These are phyloP conservation scores for Geoglossum cookeanum DNA, from an alignment of 2,329 filamentous ascomycete species.

Conservation along the genomic window DNA sequence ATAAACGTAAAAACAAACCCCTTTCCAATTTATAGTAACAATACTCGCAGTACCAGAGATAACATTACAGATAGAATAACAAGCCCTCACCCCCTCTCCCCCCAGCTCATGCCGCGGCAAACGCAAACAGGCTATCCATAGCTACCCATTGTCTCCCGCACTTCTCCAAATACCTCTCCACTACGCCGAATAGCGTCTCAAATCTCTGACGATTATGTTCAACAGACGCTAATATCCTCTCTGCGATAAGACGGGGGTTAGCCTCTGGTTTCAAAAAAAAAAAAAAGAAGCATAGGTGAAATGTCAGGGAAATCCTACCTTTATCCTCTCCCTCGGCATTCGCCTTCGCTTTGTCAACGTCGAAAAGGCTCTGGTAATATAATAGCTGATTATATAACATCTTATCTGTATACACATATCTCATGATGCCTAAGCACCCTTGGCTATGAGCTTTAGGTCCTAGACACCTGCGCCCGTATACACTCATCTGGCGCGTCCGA, in stretches of 20 bases:
- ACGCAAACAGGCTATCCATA: constrained; percentile 72
- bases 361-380: constrained; percentile 70
- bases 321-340: constrained; percentile 4
- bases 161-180: constrained; percentile 72
- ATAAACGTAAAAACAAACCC: too few species aligned
- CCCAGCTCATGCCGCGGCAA: constrained; percentile 19
- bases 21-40: not conserved
- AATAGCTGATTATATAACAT: constrained; percentile 87
- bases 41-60: not conserved
- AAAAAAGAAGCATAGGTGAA: not conserved
- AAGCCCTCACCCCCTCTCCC: not conserved
- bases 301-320: not conserved
- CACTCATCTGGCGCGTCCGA: constrained; percentile 77
- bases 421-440: constrained; percentile 74
- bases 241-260: constrained; percentile 10
- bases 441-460: constrained; percentile 69
- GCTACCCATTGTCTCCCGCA: constrained; percentile 84
- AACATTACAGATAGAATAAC: too few species aligned
- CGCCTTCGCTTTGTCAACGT: constrained; percentile 60
- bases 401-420: constrained; percentile 73
- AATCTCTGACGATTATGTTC: constrained; percentile 73
- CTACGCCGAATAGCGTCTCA: constrained; percentile 51
- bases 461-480: constrained; percentile 78
- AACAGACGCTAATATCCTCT: constrained; percentile 44
- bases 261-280: constrained; percentile 7